These are phyloP conservation scores for Manihot esculenta DNA, from an alignment of 441 rosid genomes.

Conservation along the genomic window DNA sequence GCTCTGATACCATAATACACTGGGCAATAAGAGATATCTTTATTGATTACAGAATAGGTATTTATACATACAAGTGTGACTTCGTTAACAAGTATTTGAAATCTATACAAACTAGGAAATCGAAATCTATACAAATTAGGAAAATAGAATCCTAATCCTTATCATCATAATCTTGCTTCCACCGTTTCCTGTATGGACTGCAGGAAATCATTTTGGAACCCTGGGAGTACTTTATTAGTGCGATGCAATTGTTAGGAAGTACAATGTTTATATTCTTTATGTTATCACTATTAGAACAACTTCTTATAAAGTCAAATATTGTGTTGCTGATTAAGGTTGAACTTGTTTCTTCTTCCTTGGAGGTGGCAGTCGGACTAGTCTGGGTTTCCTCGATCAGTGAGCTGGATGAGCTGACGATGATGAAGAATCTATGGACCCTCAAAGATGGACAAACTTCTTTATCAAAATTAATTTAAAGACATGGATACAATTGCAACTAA, in stretches of 20 bases:
- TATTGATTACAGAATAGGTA: too few species aligned
- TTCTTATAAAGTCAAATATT: background rate
- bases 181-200: conserved; percentile 77
- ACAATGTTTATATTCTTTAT: background rate
- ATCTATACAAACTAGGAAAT: too few species aligned
- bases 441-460: too few species aligned
- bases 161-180: conserved; percentile 51
- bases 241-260: conserved; percentile 53
- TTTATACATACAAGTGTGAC: too few species aligned
- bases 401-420: conserved; percentile 35
- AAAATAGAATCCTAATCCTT: too few species aligned
- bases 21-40: too few species aligned
- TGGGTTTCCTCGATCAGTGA: conserved; percentile 50
- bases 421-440: conserved; percentile 46
- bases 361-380: conserved; percentile 21
- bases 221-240: conserved; percentile 46
- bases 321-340: conserved; percentile 20
- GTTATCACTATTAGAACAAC: background rate
- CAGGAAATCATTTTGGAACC: conserved; percentile 62
- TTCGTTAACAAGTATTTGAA: too few species aligned
- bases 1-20: too few species aligned
- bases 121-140: too few species aligned
- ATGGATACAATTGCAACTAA: too few species aligned
- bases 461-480: too few species aligned
- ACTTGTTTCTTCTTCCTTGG: conserved; percentile 32